These are phyloP conservation scores for Mycothermus thermophilus DNA, from an alignment of 495 filamentous ascomycete genomes.

Conservation along the genomic window DNA sequence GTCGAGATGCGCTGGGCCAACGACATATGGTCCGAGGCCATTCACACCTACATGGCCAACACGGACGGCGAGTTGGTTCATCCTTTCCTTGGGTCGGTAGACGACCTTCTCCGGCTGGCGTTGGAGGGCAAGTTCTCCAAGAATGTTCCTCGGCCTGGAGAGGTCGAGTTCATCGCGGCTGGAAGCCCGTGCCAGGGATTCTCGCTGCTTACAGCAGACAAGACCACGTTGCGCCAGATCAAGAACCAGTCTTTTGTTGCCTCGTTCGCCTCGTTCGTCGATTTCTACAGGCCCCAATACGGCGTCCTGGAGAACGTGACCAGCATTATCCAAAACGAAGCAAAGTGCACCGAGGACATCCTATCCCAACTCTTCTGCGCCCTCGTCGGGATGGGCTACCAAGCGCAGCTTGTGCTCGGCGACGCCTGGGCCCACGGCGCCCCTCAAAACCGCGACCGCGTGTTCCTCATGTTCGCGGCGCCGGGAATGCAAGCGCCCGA, in stretches of 20 bases:
- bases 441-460: slow-evolving; percentile 44
- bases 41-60: slow-evolving; percentile 59
- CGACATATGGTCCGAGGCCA: slow-evolving; percentile 46
- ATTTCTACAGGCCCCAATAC: slow-evolving; percentile 59
- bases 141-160: slow-evolving; percentile 39
- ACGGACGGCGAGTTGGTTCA: slow-evolving; percentile 15
- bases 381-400: slow-evolving; percentile 60
- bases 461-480: slow-evolving; percentile 54
- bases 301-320: slow-evolving; percentile 61
- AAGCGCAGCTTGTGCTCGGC: slow-evolving; percentile 45
- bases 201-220: slow-evolving; percentile 42
- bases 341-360: slow-evolving; percentile 37
- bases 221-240: slow-evolving; percentile 29
- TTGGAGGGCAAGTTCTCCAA: slow-evolving; percentile 33
- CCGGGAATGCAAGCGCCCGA: slow-evolving; percentile 41
- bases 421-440: slow-evolving; percentile 58
- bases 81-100: slow-evolving; percentile 53
- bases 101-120: slow-evolving; percentile 47
- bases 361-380: slow-evolving; percentile 55
- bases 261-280: slow-evolving; percentile 56
- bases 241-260: slow-evolving; percentile 59
- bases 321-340: slow-evolving; percentile 36
- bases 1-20: slow-evolving; percentile 49
- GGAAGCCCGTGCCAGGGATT: slow-evolving; percentile 67
- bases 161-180: slow-evolving; percentile 54